Percentiles rank a stretch among this genome's conserved stretches.
phyloP scores from a whole-genome alignment of 78 protist species.

The Cavenderia fasciculata region DNA sequence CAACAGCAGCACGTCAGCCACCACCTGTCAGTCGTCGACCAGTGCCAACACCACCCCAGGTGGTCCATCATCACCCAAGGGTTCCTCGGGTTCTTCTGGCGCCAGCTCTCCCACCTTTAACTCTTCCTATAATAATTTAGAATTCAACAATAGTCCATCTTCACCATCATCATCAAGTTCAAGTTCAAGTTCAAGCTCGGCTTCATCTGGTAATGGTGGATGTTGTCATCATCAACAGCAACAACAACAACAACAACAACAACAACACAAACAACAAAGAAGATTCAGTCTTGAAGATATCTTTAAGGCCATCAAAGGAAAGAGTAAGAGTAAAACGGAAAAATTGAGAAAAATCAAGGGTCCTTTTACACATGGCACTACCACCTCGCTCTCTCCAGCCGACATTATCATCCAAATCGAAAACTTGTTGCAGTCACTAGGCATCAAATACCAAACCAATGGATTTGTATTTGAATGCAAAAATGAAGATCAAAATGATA shows the following conservation, averaged over 20 bases:
- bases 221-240: no score
- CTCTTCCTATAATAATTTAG: no score
- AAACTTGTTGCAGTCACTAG: slow-evolving; percentile 7
- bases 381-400: slow-evolving; percentile 9
- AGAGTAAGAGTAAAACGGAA: background rate
- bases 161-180: no score
- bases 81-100: background rate
- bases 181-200: no score
- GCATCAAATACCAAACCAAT: background rate
- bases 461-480: slow-evolving; percentile 52
- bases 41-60: no score
- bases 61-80: background rate
- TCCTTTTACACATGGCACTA: slow-evolving; percentile 51
- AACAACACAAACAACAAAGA: no score
- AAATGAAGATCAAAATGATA: background rate
- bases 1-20: no score
- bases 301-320: slow-evolving; percentile 3
- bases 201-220: no score
- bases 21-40: no score
- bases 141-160: no score
- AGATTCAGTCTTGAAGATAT: slow-evolving; percentile 60
- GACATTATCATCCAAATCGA: slow-evolving; percentile 19
- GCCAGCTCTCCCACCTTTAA: background rate
- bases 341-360: slow-evolving; percentile 47
- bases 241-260: no score